These are phyloP conservation scores for Trichophyton mentagrophytes DNA, from an alignment of 2,329 filamentous ascomycete species.

Conservation along the genomic window DNA sequence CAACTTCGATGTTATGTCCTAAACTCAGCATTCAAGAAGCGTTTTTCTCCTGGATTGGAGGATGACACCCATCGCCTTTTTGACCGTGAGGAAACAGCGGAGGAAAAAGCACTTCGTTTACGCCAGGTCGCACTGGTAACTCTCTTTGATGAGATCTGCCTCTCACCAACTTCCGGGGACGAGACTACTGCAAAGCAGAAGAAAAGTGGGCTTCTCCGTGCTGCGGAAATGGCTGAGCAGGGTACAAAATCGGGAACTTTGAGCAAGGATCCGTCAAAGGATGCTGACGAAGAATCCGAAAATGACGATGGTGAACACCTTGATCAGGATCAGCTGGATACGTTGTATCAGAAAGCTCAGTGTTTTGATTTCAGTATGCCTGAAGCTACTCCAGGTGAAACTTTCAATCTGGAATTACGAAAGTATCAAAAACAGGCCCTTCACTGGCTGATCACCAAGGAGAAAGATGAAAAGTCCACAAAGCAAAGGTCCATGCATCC, in stretches of 20 bases:
- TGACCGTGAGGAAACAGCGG: constrained; percentile 70
- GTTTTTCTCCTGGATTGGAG: constrained; percentile 46
- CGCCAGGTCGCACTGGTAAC: constrained; percentile 80
- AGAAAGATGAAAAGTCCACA: constrained; percentile 61
- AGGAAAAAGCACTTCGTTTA: constrained; percentile 71
- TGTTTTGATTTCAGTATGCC: constrained; percentile 92
- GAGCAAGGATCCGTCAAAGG: constrained; percentile 26
- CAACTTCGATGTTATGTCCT: constrained; percentile 71
- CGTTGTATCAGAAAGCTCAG: constrained; percentile 88
- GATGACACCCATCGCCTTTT: constrained; percentile 63
- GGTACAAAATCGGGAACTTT: constrained; percentile 48
- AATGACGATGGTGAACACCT: constrained; percentile 79
- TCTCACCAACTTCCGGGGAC: constrained; percentile 64
- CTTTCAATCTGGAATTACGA: constrained; percentile 69
- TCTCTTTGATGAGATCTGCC: constrained; percentile 76
- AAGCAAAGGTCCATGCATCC: constrained; percentile 83
- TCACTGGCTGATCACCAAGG: constrained; percentile 92
- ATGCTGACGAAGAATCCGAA: constrained; percentile 42
- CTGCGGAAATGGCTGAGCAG: constrained; percentile 78
- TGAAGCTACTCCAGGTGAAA: constrained; percentile 66
- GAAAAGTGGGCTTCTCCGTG: constrained; percentile 69
- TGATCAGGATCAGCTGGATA: constrained; percentile 88
- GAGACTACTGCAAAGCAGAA: constrained; percentile 63
- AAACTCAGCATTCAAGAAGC: constrained; percentile 57
- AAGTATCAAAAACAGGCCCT: constrained; percentile 93